Conservation (phyloP, 345 rosid genomes). For the Passiflora organensis region DNA sequence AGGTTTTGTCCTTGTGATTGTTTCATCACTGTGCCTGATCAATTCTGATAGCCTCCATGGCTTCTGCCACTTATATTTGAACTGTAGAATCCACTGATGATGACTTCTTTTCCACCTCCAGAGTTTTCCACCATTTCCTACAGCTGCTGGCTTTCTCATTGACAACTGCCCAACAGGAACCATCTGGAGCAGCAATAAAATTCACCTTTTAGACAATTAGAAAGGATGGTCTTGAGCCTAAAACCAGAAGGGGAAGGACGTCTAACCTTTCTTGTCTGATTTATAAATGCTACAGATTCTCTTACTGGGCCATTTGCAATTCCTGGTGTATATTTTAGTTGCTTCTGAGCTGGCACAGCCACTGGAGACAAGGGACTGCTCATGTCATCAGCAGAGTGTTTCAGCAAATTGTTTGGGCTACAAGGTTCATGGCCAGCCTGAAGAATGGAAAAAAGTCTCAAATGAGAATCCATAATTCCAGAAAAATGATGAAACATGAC, state of each 20-base stretch:
- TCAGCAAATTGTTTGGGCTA: conserved; percentile 54
- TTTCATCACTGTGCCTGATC: conserved; percentile 87
- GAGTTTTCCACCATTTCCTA: conserved; percentile 77
- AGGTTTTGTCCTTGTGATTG: conserved; percentile 58
- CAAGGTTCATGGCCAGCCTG: conserved; percentile 39
- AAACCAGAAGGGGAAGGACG: conserved; percentile 8
- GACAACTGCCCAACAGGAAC: conserved; percentile 77
- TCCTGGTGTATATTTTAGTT: conserved; percentile 84
- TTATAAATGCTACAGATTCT: conserved; percentile 57
- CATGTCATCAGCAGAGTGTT: conserved; percentile 53
- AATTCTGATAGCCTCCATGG: conserved; percentile 97
- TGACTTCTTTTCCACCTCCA: conserved; percentile 99
- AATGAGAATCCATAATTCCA: not conserved
- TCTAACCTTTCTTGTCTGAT: conserved; percentile 68
- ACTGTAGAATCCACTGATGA: conserved; percentile 94
- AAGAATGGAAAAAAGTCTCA: conserved; percentile 10
- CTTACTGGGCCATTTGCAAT: conserved; percentile 61
- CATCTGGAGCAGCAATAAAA: conserved; percentile 53
- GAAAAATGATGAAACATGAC: too few relatives aligned
- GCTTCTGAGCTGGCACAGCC: conserved; percentile 84
- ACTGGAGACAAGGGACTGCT: conserved; percentile 61
- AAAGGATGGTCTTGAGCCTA: conserved; percentile 1
- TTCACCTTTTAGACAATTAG: conserved; percentile 12
- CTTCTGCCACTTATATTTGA: conserved; percentile 99
- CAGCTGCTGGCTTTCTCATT: conserved; percentile 55